Conservation (phyloP, 2,329 filamentous ascomycete genomes). For the Zalaria obscura region DNA sequence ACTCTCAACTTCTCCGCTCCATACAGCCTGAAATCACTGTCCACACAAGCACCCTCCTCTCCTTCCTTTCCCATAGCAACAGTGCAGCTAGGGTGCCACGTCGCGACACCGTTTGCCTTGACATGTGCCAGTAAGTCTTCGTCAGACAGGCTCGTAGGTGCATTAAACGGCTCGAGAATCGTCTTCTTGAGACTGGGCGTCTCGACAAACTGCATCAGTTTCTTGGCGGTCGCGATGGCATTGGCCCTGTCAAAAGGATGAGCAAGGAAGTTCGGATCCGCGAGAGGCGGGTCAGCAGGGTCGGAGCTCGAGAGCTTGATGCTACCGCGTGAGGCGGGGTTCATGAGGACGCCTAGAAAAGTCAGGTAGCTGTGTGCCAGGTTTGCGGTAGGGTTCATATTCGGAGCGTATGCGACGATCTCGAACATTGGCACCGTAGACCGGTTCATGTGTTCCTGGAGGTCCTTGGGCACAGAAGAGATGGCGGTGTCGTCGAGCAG, state of each 20-base stretch:
- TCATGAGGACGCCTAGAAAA: neutral
- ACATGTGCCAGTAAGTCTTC: neutral
- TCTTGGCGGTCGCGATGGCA: neutral
- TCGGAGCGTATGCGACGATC: neutral
- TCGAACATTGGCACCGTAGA: neutral
- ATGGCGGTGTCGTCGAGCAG: neutral
- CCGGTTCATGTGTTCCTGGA: neutral
- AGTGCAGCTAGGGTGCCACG: neutral
- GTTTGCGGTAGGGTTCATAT: neutral
- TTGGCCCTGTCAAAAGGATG: neutral
- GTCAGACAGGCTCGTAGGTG: neutral
- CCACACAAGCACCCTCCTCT: conserved; percentile 16
- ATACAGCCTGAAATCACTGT: conserved; percentile 15
- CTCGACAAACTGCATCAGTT: neutral
- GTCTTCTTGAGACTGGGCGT: neutral
- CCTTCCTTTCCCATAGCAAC: conserved; percentile 5
- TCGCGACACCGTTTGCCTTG: neutral
- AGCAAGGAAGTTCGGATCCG: neutral
- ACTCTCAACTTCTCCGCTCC: conserved; percentile 15
- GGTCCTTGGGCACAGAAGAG: neutral
- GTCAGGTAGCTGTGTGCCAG: neutral
- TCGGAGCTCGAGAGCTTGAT: neutral
- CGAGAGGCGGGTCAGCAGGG: neutral
- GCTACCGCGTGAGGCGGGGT: neutral
- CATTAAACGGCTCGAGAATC: neutral